phyloP scores from a whole-genome alignment of 2,329 filamentous ascomycete species.

The Cercospora nicotianae region DNA sequence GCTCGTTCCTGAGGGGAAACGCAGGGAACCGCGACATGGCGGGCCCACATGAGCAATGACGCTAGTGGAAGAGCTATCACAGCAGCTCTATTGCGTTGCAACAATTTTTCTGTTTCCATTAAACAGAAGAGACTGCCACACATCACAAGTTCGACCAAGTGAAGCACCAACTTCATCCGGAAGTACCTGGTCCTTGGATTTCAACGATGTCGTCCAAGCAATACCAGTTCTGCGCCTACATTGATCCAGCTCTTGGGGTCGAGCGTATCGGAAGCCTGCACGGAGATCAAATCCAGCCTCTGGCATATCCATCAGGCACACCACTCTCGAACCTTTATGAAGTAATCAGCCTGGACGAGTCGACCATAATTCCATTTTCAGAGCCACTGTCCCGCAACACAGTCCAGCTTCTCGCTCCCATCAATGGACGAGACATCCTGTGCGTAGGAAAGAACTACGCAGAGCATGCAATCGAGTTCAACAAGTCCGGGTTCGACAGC shows the following conservation, averaged over 20 bases:
- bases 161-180: neutral
- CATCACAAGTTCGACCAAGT: neutral
- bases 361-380: constrained; percentile 41
- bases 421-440: constrained; percentile 54
- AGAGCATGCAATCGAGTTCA: constrained; percentile 60
- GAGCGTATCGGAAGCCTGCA: constrained; percentile 16
- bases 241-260: neutral
- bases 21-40: neutral
- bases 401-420: constrained; percentile 50
- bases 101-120: neutral
- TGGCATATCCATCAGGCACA: constrained; percentile 51
- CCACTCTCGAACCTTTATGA: constrained; percentile 52
- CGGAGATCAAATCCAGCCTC: constrained; percentile 44
- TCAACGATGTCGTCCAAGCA: neutral
- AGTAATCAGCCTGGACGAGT: constrained; percentile 51
- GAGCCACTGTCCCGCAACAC: constrained; percentile 38
- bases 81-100: neutral
- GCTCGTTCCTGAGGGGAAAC: neutral
- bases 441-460: constrained; percentile 60
- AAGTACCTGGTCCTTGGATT: too few species aligned
- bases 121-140: neutral
- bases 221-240: constrained; percentile 4
- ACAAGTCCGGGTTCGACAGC: constrained; percentile 56
- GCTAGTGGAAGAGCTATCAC: neutral
- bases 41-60: neutral